Evolutionary conservation across 2,329 filamentous ascomycete genomes (phyloP), one percentile per base, ranked within the genome.

Genomic region (Phialemonium atrogriseum): DNA sequence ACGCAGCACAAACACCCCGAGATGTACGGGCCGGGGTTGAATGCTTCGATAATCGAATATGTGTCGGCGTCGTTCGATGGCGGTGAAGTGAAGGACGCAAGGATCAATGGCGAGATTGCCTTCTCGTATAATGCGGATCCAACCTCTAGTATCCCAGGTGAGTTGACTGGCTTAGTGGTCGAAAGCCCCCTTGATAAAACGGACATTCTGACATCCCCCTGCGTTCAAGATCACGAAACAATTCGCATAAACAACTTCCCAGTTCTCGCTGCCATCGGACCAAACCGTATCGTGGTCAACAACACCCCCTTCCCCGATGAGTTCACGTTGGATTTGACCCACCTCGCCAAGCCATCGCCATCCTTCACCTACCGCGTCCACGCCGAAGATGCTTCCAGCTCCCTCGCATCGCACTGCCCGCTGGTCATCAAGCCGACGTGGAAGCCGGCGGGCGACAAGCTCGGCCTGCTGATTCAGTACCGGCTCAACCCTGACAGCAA

Each of bases 311-410:
- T 67, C 1, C 71, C 81, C 4, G 88, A 93, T 36, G 80, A 89
- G 50, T 98, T 93, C 58, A 73, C 66, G 0, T 63, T 98, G 19
- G 75, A 88, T 39, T 60, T 91, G 6, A 68, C 77, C 10, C 77
- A 80, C 50, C 72, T 95, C 41, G 61, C 68, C 39, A 68, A 77
- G 45, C 77, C 80, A 46, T 73, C 80, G 0, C 78, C 89, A 6
- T 89, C 82, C 7, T 96, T 98, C 63, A 94, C 91, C 37, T 98
- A 96, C 56, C 84, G 88, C 48, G 67, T 95, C 9, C 84, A 91
- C 44, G 59, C 84, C 18, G 78, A 87, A 19, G 66, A 73, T 12
- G 45, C 57, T 5, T 40, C 57, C 2, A 41, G 19, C 19, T 14
- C 56, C 3, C 56, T 70, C 5, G 59, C 57, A 5, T 51, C 61